These are phyloP conservation scores for Tricholoma sp. DNA, from an alignment of 768 basidiomycete species.

Conservation along the genomic window DNA sequence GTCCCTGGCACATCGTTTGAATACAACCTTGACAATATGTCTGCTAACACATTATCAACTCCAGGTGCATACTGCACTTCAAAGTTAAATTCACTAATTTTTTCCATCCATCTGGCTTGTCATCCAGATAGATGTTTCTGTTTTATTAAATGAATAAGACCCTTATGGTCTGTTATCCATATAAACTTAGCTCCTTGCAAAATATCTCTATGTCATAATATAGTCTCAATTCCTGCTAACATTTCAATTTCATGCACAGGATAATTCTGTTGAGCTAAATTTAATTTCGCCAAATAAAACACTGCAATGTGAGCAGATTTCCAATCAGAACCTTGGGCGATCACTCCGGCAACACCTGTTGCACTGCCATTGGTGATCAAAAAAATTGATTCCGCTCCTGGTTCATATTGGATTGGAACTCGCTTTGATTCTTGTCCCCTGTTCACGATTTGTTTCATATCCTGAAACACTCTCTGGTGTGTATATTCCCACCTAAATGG, in stretches of 20 bases:
- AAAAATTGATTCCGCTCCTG: conserved; percentile 15
- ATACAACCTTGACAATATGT: no score
- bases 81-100: conserved; percentile 33
- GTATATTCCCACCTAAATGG: conserved; percentile 21
- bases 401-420: conserved; percentile 15
- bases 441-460: no score
- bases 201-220: conserved; percentile 24
- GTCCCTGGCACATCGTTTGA: no score
- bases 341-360: conserved; percentile 23
- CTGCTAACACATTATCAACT: conserved; percentile 31
- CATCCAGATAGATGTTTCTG: conserved; percentile 31
- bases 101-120: conserved; percentile 35
- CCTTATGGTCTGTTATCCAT: conserved; percentile 31
- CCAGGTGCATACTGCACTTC: conserved; percentile 28
- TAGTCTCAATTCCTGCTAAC: conserved; percentile 30
- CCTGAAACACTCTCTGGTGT: conserved; percentile 26
- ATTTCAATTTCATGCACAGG: conserved; percentile 36
- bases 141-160: conserved; percentile 22
- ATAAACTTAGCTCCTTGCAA: conserved; percentile 23
- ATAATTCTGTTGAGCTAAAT: conserved; percentile 30
- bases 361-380: conserved; percentile 27
- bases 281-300: conserved; percentile 29
- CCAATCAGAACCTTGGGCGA: conserved; percentile 24
- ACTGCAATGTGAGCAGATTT: conserved; percentile 26
- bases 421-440: conserved; percentile 8